A percentile compares a stretch with the other conserved stretches of the same genome.
These are phyloP conservation scores for Sparassis latifolia DNA, from an alignment of 1,284 basidiomycete species.

Conservation along the genomic window DNA sequence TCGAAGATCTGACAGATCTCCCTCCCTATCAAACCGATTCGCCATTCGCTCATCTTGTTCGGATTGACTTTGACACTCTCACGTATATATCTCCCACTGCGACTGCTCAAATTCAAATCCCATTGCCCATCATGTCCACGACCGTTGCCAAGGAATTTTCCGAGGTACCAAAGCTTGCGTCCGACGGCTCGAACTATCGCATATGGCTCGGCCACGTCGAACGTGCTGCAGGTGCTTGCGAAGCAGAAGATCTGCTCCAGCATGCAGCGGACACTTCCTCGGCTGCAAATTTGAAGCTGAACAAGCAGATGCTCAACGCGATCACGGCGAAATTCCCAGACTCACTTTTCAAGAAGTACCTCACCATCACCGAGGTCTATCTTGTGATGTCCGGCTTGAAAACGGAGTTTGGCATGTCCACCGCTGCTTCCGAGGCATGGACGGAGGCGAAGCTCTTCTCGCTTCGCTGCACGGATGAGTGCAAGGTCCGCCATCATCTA, in stretches of 20 bases:
- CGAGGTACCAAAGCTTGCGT: slow-evolving; percentile 5
- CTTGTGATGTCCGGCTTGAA: slow-evolving; percentile 4
- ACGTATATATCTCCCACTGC: too few species aligned
- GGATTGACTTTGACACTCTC: too few species aligned
- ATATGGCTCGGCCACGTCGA: slow-evolving; percentile 8
- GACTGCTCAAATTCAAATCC: too few species aligned
- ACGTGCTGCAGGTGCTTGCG: slow-evolving; percentile 5
- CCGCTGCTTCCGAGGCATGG: neutral
- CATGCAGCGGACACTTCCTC: neutral
- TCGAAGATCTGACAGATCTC: too few species aligned
- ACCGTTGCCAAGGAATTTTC: slow-evolving; percentile 5
- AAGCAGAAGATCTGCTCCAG: slow-evolving; percentile 1
- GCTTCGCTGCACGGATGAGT: slow-evolving; percentile 2
- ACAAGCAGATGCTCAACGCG: slow-evolving; percentile 3
- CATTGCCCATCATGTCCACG: too few species aligned
- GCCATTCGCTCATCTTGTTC: too few species aligned
- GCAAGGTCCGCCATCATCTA: slow-evolving; percentile 4
- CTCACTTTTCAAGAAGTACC: slow-evolving; percentile 5
- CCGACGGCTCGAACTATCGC: slow-evolving; percentile 8
- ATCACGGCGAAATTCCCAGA: slow-evolving; percentile 6
- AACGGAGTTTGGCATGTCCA: slow-evolving; percentile 2
- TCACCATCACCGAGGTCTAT: neutral
- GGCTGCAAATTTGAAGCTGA: neutral
- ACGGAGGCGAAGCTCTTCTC: neutral
- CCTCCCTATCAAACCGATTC: too few species aligned